phyloP scores from a whole-genome alignment of 257 asterid genomes.

The Nicotiana tomentosiformis region DNA sequence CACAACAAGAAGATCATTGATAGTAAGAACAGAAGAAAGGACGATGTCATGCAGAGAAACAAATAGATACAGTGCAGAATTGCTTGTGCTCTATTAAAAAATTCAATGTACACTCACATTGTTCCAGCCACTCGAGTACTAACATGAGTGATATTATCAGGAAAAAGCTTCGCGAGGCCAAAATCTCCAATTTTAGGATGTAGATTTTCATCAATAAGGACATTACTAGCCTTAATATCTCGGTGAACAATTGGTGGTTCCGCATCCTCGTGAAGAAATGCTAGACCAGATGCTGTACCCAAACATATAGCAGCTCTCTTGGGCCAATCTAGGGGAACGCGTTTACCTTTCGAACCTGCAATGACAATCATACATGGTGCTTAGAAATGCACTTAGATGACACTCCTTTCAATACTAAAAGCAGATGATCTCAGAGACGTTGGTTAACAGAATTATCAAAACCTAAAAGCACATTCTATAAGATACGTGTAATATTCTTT shows the following conservation, averaged over 20 bases:
- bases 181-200: slow-evolving; percentile 75
- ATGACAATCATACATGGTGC: background rate
- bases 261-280: slow-evolving; percentile 80
- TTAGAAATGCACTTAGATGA: background rate
- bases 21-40: background rate
- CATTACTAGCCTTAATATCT: slow-evolving; percentile 88
- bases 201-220: slow-evolving; percentile 63
- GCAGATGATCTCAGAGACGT: background rate
- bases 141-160: slow-evolving; percentile 81
- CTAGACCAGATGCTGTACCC: slow-evolving; percentile 79
- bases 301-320: slow-evolving; percentile 63
- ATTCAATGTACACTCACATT: slow-evolving; percentile 40
- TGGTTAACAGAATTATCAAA: background rate
- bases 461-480: background rate
- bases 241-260: slow-evolving; percentile 71
- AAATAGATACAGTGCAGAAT: background rate
- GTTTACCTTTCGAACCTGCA: slow-evolving; percentile 46
- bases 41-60: background rate
- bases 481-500: background rate
- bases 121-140: slow-evolving; percentile 97
- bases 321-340: slow-evolving; percentile 47
- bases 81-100: background rate
- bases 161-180: slow-evolving; percentile 85
- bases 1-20: background rate
- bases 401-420: background rate